phyloP scores from a whole-genome alignment of 345 rosid species.

The Euphorbia tirucalli region DNA sequence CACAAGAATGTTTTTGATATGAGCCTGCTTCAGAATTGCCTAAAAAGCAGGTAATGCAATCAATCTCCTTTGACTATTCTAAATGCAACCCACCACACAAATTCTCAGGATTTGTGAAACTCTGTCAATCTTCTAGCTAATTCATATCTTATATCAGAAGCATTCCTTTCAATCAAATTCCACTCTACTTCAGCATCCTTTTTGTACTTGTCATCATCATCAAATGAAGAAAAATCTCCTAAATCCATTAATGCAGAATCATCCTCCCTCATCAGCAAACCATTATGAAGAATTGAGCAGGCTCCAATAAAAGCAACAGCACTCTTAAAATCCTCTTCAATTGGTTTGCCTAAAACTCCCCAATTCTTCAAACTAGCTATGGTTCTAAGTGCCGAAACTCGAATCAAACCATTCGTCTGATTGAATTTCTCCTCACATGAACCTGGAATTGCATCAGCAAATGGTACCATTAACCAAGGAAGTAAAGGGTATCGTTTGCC shows the following conservation, averaged over 20 bases:
- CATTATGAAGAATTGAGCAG: constrained; percentile 65
- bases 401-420: constrained; percentile 29
- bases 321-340: constrained; percentile 49
- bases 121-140: constrained; percentile 39
- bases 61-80: too few species aligned
- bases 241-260: constrained; percentile 45
- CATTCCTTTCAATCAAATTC: constrained; percentile 23
- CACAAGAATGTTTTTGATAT: constrained; percentile 18
- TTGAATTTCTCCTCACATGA: constrained; percentile 47
- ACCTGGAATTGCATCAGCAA: constrained; percentile 29
- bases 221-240: constrained; percentile 27
- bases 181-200: constrained; percentile 31
- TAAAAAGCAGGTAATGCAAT: background rate
- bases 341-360: constrained; percentile 51
- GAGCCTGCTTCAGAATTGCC: background rate
- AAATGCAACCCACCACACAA: too few species aligned
- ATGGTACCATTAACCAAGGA: constrained; percentile 71
- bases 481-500: constrained; percentile 53
- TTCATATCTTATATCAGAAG: constrained; percentile 36
- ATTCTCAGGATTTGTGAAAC: too few species aligned
- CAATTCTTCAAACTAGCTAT: constrained; percentile 57
- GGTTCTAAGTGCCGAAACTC: constrained; percentile 35
- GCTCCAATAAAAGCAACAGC: constrained; percentile 56
- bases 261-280: constrained; percentile 57
- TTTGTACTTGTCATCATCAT: constrained; percentile 9